Conservation (phyloP, 306 rosid genomes). For the Castanea sativa region DNA sequence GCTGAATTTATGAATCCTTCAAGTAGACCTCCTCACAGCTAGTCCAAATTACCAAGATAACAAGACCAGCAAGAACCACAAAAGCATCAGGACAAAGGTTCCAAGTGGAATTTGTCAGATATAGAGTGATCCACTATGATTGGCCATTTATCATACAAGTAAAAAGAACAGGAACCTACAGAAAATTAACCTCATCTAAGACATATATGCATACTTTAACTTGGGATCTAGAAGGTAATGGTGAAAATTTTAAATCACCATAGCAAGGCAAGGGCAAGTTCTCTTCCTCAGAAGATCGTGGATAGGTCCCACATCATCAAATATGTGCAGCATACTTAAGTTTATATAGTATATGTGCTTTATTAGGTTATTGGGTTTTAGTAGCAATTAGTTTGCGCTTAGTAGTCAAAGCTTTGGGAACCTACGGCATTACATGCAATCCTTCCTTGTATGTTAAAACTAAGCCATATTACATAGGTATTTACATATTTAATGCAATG, state of each 20-base stretch:
- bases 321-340: not conserved
- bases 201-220: not conserved
- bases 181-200: not conserved
- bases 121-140: not conserved
- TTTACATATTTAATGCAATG: constrained; percentile 15
- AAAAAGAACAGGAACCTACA: constrained; percentile 1
- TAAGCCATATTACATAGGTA: constrained; percentile 8
- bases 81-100: not conserved
- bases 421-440: not conserved
- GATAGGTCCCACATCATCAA: not conserved
- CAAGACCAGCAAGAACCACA: not conserved
- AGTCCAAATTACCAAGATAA: not conserved
- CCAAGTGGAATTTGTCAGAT: not conserved
- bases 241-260: constrained; percentile 1
- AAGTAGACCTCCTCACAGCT: not conserved
- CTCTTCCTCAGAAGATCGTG: not conserved
- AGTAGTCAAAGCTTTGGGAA: too few species aligned
- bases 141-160: not conserved
- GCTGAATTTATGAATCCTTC: not conserved
- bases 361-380: too few species aligned
- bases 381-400: too few species aligned
- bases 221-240: not conserved
- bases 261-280: not conserved
- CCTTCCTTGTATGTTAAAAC: not conserved
- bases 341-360: not conserved